These are phyloP conservation scores for Stephania yunnanensis DNA, from an alignment of 164 flowering plant species.

Conservation along the genomic window DNA sequence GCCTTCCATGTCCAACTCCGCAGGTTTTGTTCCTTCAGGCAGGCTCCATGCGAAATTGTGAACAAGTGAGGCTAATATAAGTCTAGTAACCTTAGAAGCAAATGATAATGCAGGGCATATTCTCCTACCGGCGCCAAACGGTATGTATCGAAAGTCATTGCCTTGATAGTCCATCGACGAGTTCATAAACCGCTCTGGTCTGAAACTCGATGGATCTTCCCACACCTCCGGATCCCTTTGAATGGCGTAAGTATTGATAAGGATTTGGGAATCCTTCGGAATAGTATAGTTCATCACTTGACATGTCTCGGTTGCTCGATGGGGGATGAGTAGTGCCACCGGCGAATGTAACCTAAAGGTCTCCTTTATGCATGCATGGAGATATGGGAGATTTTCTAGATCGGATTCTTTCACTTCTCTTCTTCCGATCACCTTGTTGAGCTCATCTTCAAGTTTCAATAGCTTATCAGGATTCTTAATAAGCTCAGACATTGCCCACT, in stretches of 20 bases:
- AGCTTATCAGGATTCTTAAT: background rate
- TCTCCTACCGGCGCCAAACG: conserved; percentile 11
- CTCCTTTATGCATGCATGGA: conserved; percentile 12
- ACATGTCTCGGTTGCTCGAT: conserved; percentile 3
- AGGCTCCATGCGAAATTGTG: conserved; percentile 4
- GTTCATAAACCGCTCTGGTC: conserved; percentile 2
- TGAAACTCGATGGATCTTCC: conserved; percentile 1
- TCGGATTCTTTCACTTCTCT: background rate
- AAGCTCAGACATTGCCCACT: conserved; percentile 11
- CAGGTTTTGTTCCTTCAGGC: background rate
- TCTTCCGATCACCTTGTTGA: background rate
- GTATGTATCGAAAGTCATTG: background rate
- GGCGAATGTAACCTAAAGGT: conserved; percentile 7
- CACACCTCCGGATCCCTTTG: conserved; percentile 6
- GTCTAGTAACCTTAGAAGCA: background rate
- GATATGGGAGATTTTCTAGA: background rate
- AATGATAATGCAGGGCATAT: conserved; percentile 3
- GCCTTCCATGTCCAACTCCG: conserved; percentile 1
- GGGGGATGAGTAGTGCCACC: background rate
- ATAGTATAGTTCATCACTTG: conserved; percentile 3
- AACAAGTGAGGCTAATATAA: background rate
- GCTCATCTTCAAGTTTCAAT: background rate
- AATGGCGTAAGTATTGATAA: conserved; percentile 2
- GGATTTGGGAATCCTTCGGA: background rate
- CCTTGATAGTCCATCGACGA: background rate